Evolutionary conservation across 805 yeast species (phyloP), one percentile per base, ranked within the genome.

Genomic region (Candida alai): DNA sequence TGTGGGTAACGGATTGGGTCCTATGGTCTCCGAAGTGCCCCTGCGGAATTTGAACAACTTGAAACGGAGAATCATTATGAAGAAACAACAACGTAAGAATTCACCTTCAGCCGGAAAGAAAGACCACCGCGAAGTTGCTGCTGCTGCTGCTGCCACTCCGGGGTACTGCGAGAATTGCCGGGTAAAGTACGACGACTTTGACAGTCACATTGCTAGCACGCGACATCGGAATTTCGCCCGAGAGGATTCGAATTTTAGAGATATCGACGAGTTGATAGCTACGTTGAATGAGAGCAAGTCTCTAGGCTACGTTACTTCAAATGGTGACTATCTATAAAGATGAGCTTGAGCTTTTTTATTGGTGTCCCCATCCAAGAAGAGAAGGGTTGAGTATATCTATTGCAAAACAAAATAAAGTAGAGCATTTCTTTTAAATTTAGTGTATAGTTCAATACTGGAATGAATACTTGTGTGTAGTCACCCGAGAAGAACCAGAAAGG

Each of bases 81-180:
- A 66, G 43, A 62, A 56, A 39, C 66, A 62, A 37, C 54, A 52
- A 35, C 56, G 52, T 41, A 44, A 37, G 35, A 41, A 42, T 20
- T 13, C 15, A 8, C 5, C 10, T 4, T 22, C 32, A 18, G 22
- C 19, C 4, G 20, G 23, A 35, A 38, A 14, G 27, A 37, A 55
- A 32, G 69, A 29, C 15, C 4, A 18, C 2, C 32, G 32, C 16
- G 32, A 63, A 24, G 36, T 52, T n/a, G n/a, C n/a, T n/a, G n/a
- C n/a, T n/a, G n/a, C n/a, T n/a, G n/a, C n/a, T n/a, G n/a, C n/a
- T n/a, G 28, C 60, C 59, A 32, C 20, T 12, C 74, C 90, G 1
- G 97, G 97, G 0, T 89, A 85, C 58, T 90, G 98, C 61, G 98
- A 90, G 54, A 90, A 90, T 52, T 90, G 98, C 59, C 69, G 90